Conservation (phyloP, 495 filamentous ascomycete genomes). For the Hypoxylon subgilvum region DNA sequence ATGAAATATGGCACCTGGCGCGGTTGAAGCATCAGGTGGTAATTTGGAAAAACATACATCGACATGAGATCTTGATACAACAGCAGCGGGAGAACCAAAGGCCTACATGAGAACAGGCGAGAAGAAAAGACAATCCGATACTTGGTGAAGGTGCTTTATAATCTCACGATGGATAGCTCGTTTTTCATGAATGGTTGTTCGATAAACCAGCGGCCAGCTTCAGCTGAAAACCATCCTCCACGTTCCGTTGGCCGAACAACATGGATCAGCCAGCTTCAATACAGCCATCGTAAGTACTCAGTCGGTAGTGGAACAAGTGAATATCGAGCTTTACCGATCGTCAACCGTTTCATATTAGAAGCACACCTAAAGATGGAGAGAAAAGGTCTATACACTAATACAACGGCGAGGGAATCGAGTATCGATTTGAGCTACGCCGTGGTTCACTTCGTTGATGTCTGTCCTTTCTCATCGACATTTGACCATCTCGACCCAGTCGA, state of each 20-base stretch:
- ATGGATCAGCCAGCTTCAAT: background rate
- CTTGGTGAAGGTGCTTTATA: too few relatives aligned
- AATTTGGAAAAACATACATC: too few relatives aligned
- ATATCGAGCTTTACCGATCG: background rate
- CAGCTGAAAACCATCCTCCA: background rate
- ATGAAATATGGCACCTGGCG: background rate
- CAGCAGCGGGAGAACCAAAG: too few relatives aligned
- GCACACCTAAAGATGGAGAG: slow-evolving; percentile 8
- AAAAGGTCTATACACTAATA: slow-evolving; percentile 48
- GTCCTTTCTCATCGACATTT: slow-evolving; percentile 24
- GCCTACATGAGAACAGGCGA: too few relatives aligned
- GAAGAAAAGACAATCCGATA: too few relatives aligned
- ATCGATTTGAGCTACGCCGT: slow-evolving; percentile 25
- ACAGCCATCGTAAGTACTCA: background rate
- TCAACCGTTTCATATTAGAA: background rate
- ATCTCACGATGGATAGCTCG: too few relatives aligned
- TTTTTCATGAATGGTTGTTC: too few relatives aligned
- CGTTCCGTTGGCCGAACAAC: background rate
- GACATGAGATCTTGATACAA: too few relatives aligned
- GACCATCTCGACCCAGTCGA: slow-evolving; percentile 16
- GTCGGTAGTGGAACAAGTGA: background rate
- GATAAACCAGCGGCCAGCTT: background rate
- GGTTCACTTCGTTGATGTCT: slow-evolving; percentile 22
- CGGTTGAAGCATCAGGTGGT: too few relatives aligned
- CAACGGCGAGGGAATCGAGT: slow-evolving; percentile 37